These are phyloP conservation scores for Trametes cingulata DNA, from an alignment of 768 basidiomycete species.

Conservation along the genomic window DNA sequence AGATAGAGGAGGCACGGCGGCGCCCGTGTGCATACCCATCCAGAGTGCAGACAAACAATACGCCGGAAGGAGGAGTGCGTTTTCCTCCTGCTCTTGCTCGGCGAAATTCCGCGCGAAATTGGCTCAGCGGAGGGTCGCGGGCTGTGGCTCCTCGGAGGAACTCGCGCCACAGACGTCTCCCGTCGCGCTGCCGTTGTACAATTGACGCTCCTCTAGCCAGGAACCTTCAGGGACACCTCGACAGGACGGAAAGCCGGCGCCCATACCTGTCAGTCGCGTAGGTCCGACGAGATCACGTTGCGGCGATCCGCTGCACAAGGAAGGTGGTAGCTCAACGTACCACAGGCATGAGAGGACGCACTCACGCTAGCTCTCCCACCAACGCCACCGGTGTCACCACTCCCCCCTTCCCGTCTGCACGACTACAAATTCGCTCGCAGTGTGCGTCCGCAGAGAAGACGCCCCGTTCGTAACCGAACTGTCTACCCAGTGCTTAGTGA, in stretches of 20 bases:
- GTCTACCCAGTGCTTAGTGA: too few relatives aligned
- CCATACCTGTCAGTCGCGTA: not conserved
- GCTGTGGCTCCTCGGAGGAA: not conserved
- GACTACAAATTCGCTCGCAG: not conserved
- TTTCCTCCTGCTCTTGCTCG: not conserved
- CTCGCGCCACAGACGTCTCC: constrained; percentile 2
- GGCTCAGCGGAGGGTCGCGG: not conserved
- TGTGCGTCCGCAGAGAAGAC: not conserved
- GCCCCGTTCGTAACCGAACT: too few relatives aligned
- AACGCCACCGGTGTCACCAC: not conserved
- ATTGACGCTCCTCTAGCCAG: not conserved
- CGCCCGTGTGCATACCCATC: too few relatives aligned
- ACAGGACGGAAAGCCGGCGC: not conserved
- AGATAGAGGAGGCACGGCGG: not conserved
- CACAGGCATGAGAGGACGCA: not conserved
- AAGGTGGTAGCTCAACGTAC: not conserved
- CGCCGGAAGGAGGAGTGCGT: too few relatives aligned
- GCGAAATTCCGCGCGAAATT: not conserved
- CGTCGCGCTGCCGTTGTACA: not conserved
- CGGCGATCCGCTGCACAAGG: not conserved
- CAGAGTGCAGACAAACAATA: too few relatives aligned
- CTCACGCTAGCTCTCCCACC: constrained; percentile 1
- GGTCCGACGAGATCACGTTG: not conserved
- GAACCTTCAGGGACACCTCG: not conserved
- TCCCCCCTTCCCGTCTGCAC: not conserved